These are phyloP conservation scores for Lepidium africanum DNA, from an alignment of 345 rosid species.

Conservation along the genomic window DNA sequence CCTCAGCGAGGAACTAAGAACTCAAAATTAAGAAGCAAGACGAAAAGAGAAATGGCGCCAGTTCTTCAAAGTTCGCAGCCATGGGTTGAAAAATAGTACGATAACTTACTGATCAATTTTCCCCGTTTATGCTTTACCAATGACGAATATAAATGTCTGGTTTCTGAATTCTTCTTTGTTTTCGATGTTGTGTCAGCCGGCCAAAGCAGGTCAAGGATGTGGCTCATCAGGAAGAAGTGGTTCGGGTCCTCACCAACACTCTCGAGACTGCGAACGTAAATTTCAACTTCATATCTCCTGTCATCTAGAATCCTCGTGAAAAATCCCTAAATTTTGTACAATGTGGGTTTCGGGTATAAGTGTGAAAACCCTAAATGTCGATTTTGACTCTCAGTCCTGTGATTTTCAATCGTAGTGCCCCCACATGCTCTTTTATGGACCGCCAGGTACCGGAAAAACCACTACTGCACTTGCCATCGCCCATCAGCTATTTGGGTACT, in stretches of 20 bases:
- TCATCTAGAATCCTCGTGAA: neutral
- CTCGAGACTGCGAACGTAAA: conserved; percentile 70
- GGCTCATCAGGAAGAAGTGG: conserved; percentile 96
- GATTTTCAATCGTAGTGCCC: conserved; percentile 54
- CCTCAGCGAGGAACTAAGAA: neutral
- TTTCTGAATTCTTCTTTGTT: neutral
- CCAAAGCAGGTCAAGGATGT: conserved; percentile 91
- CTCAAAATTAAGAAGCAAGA: neutral
- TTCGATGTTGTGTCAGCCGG: conserved; percentile 41
- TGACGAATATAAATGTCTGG: neutral
- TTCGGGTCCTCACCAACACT: conserved; percentile 92
- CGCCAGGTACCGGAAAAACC: conserved; percentile 96
- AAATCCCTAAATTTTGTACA: conserved; percentile 25
- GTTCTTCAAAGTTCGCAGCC: conserved; percentile 74
- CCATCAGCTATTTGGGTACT: conserved; percentile 84
- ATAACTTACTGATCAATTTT: neutral
- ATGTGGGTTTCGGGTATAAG: neutral
- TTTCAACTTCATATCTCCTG: neutral
- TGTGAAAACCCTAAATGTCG: conserved; percentile 19
- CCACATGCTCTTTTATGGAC: conserved; percentile 96
- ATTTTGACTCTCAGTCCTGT: neutral
- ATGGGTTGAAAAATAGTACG: conserved; percentile 93
- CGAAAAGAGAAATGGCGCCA: conserved; percentile 60
- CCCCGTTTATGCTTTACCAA: neutral
- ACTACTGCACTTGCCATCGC: conserved; percentile 96